Evolutionary conservation across 352 stramenopile genomes (phyloP), one percentile per base, ranked within the genome.

Genomic region (Phytophthora brassicae): DNA sequence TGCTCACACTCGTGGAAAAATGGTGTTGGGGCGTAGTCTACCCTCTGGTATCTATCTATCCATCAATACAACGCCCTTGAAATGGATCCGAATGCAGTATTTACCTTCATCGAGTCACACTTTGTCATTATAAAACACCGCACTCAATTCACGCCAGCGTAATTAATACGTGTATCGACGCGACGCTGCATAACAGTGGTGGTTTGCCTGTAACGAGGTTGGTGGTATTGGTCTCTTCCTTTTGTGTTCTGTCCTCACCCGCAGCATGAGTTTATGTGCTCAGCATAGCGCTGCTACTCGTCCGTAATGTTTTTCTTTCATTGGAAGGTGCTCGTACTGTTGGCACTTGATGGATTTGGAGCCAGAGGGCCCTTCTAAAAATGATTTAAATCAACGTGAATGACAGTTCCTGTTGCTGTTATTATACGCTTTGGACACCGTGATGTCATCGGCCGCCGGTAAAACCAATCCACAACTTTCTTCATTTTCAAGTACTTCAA

Each of bases 301-400:
- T n/a, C n/a, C n/a, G n/a, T n/a, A n/a, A n/a, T n/a, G n/a, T n/a
- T n/a, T n/a, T n/a, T n/a, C n/a, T n/a, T n/a, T n/a, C n/a, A n/a
- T n/a, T n/a, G n/a, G n/a, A n/a, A 31, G 26, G 8, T 31, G 26
- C 26, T 11, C 17, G 52, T 5, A 53, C 66, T 38, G 39, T 61
- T 3, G 17, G 48, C 7, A 63, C 56, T 1, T 58, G 52, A 45
- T 55, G 13, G 50, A 19, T 56, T 6, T 79, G 66, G 70, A 65
- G 70, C 22, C 45, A 63, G 12, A 75, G 63, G 60, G 33, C 51
- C 0, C 26, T 73, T 24, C 46, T 11, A 50, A 79, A 5, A 70
- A 79, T 43, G 64, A 67, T 1, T 64, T 75, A 7, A 72, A 67
- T n/a, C n/a, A n/a, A n/a, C 22, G n/a, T 14, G 36, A 14, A 42